Conservation (phyloP, 2,329 filamentous ascomycete genomes). For the Cylindrodendrum hubeiense region DNA sequence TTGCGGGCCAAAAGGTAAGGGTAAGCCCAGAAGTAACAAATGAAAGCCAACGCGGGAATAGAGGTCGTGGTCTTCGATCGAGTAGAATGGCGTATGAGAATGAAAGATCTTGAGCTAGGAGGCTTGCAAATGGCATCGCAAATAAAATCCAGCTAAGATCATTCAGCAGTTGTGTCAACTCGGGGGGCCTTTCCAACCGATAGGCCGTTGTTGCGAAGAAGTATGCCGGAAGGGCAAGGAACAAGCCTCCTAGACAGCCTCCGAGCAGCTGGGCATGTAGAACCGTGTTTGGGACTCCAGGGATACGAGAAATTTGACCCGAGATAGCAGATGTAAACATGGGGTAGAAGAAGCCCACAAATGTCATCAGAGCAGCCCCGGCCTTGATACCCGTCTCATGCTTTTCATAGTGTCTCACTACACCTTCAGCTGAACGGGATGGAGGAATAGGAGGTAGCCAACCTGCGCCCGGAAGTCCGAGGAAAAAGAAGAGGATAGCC, state of each 20-base stretch:
- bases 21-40: not conserved
- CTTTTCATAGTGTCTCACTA: not conserved
- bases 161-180: constrained; percentile 1
- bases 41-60: not conserved
- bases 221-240: not conserved
- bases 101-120: not conserved
- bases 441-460: not conserved
- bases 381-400: not conserved
- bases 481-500: constrained; percentile 4
- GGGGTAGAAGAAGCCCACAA: not conserved
- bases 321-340: not conserved
- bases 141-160: constrained; percentile 5
- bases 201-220: constrained; percentile 4
- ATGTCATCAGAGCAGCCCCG: constrained; percentile 1
- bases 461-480: not conserved
- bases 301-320: not conserved
- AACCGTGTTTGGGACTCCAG: not conserved
- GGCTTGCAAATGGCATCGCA: constrained; percentile 1
- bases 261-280: not conserved
- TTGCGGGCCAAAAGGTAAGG: constrained; percentile 3
- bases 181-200: not conserved
- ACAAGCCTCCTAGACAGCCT: not conserved
- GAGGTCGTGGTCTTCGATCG: not conserved
- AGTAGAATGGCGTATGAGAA: constrained; percentile 8
- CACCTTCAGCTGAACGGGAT: not conserved